Evolutionary conservation across 1,284 basidiomycete species (phyloP).

Genomic region (Inonotus hispidus): DNA sequence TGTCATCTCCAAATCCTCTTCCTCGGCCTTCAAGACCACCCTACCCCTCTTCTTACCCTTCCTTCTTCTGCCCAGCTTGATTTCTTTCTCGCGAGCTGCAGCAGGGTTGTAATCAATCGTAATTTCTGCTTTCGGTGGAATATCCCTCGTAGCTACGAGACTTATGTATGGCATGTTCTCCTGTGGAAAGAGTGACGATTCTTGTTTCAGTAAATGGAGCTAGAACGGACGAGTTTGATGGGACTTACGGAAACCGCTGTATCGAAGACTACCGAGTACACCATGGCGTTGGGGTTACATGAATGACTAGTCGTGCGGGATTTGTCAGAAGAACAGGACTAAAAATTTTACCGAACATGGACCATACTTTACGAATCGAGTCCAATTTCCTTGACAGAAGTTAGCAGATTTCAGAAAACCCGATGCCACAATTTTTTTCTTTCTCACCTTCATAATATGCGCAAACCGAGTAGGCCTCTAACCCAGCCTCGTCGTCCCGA

Average conservation of each 20-base stretch:
- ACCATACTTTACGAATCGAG: conserved; percentile 9
- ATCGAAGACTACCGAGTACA: conserved; percentile 56
- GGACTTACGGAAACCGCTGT: conserved; percentile 46
- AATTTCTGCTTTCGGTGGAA: conserved; percentile 48
- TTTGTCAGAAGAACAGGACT: conserved; percentile 1
- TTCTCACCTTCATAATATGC: neutral
- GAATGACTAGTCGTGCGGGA: conserved; percentile 44
- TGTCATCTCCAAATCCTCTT: neutral
- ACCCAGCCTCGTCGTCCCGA: neutral
- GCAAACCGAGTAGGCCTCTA: neutral
- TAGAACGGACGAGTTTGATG: neutral
- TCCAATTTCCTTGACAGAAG: conserved; percentile 8
- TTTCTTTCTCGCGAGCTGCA: conserved; percentile 6
- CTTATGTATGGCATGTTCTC: conserved; percentile 55
- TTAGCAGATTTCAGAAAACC: neutral
- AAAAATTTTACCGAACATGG: neutral
- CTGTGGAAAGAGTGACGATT: conserved; percentile 30
- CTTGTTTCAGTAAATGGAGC: neutral
- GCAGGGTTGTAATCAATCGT: conserved; percentile 59
- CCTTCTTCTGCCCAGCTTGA: conserved; percentile 23
- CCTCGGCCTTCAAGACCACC: neutral
- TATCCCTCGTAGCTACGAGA: conserved; percentile 45
- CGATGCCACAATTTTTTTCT: neutral
- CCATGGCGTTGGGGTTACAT: conserved; percentile 51
- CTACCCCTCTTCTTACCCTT: conserved; percentile 12